phyloP scores from a whole-genome alignment of 2,329 filamentous ascomycete species.

The Pleomassaria siparia region DNA sequence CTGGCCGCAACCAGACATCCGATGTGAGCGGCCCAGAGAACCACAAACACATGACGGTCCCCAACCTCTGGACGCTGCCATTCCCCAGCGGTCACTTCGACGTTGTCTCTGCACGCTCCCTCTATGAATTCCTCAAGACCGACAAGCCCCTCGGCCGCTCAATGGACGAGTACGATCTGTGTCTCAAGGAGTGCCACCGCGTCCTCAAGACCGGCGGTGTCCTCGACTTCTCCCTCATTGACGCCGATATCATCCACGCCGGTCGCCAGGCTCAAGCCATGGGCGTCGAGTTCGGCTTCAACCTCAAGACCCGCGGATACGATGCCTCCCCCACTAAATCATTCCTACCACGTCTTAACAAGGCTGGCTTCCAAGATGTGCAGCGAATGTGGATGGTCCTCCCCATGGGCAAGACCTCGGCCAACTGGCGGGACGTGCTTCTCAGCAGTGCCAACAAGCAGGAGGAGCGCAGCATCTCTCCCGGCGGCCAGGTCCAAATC shows the following conservation, averaged over 20 bases:
- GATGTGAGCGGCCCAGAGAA: constrained; percentile 77
- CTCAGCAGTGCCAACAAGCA: constrained; percentile 35
- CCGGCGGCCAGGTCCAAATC: constrained; percentile 35
- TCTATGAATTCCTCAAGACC: constrained; percentile 79
- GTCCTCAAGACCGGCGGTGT: constrained; percentile 92
- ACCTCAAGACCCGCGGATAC: constrained; percentile 85
- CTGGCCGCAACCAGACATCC: constrained; percentile 46
- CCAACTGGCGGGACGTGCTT: constrained; percentile 41
- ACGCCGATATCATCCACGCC: constrained; percentile 85
- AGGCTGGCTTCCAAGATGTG: constrained; percentile 75
- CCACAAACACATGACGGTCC: constrained; percentile 79
- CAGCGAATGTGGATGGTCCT: constrained; percentile 88
- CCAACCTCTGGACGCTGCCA: constrained; percentile 76
- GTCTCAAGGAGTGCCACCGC: constrained; percentile 82
- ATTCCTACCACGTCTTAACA: constrained; percentile 73
- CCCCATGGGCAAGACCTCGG: constrained; percentile 66
- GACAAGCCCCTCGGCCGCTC: constrained; percentile 51
- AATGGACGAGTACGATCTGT: constrained; percentile 84
- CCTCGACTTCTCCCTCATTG: constrained; percentile 86
- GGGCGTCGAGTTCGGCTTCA: constrained; percentile 88
- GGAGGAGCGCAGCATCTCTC: constrained; percentile 41
- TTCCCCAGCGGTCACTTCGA: constrained; percentile 88
- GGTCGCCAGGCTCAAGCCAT: constrained; percentile 78
- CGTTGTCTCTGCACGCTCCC: constrained; percentile 82
- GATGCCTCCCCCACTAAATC: constrained; percentile 80